These are phyloP conservation scores for Aspergillus awamori DNA, from an alignment of 2,329 filamentous ascomycete species.

Conservation along the genomic window DNA sequence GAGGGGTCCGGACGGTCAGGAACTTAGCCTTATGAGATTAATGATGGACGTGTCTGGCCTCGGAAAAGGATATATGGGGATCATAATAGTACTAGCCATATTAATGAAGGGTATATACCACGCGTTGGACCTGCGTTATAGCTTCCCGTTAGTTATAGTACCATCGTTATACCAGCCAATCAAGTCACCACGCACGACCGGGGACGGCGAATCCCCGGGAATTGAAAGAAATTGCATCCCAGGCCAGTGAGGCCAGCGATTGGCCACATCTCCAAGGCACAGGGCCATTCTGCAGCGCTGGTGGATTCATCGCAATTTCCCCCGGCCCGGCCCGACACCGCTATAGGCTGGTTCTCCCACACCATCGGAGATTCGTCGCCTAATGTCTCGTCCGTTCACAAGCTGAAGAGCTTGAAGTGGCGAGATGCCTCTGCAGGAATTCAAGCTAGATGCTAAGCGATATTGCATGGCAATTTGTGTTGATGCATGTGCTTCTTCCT, in stretches of 20 bases:
- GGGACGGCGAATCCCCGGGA: constrained; percentile 1
- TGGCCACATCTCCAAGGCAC: neutral
- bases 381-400: neutral
- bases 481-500: neutral
- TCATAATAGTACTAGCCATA: neutral
- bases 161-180: neutral
- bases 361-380: neutral
- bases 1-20: neutral
- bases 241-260: neutral
- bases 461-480: neutral
- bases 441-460: neutral
- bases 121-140: neutral
- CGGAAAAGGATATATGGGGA: neutral
- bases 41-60: neutral
- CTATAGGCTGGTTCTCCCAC: neutral
- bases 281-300: neutral
- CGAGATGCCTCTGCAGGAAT: neutral
- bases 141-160: neutral
- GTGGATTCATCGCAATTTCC: neutral
- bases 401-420: neutral
- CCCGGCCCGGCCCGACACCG: neutral
- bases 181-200: neutral
- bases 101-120: no score
- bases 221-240: neutral
- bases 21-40: neutral